A percentile compares a stretch with the other conserved stretches of the same genome.
Evolutionary conservation across 106 monocot genomes (phyloP).

Genomic region (Dendrobium catenatum): DNA sequence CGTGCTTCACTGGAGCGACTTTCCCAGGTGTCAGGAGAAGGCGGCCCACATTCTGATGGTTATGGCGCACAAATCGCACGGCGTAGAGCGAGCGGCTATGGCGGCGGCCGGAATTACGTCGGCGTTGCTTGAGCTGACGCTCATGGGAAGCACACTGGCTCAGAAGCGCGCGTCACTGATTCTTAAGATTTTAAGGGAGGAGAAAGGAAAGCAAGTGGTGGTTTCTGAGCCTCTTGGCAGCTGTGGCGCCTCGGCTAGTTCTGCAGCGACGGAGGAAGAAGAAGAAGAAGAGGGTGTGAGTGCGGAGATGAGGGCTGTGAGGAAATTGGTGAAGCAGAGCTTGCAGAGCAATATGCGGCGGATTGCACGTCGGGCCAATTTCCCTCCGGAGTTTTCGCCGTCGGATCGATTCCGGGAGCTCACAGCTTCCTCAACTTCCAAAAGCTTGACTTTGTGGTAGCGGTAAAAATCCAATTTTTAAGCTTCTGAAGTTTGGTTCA

Average conservation of each 20-base stretch:
- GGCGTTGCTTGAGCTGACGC: conserved; percentile 59
- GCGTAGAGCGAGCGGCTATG: conserved; percentile 43
- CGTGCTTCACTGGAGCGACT: conserved; percentile 67
- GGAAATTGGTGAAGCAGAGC: conserved; percentile 70
- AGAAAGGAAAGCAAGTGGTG: conserved; percentile 50
- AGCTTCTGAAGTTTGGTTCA: not conserved
- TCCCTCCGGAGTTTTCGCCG: conserved; percentile 42
- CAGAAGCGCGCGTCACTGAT: conserved; percentile 77
- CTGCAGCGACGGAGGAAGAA: not conserved
- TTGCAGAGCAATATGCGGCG: conserved; percentile 64
- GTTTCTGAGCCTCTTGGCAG: conserved; percentile 21
- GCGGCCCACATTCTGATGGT: conserved; percentile 71
- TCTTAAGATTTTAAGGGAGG: conserved; percentile 48
- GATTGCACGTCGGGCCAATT: conserved; percentile 60
- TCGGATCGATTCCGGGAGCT: conserved; percentile 28
- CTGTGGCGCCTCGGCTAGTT: not conserved
- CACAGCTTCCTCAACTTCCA: conserved; percentile 36
- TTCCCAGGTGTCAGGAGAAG: conserved; percentile 75
- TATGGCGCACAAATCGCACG: conserved; percentile 44
- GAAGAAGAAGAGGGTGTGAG: conserved; percentile 25
- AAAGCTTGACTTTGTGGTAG: conserved; percentile 60
- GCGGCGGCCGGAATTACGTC: conserved; percentile 45
- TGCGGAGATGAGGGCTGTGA: conserved; percentile 57
- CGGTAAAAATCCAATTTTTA: not conserved
- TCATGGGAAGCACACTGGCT: conserved; percentile 63